A percentile compares a stretch with the other conserved stretches of the same genome.
Evolutionary conservation across 495 filamentous ascomycete genomes (phyloP).

Genomic region (Tetracladium marchalianum): DNA sequence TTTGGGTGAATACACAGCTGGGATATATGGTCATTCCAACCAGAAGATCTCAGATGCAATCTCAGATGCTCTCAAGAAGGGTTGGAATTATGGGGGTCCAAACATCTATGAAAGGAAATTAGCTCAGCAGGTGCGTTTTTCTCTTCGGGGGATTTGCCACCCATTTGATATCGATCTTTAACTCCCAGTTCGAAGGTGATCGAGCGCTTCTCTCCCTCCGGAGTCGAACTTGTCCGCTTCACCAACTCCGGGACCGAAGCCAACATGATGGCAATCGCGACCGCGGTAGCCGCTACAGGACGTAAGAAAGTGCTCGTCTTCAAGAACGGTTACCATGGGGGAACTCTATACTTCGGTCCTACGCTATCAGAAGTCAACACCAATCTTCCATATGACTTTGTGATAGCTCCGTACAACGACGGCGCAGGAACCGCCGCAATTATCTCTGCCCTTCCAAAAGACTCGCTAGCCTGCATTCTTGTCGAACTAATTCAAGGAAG

Average conservation of each 20-base stretch:
- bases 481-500: conserved; percentile 50
- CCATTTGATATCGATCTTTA: conserved; percentile 9
- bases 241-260: conserved; percentile 32
- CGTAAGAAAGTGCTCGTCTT: conserved; percentile 27
- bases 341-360: conserved; percentile 27
- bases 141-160: conserved; percentile 19
- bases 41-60: conserved; percentile 29
- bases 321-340: conserved; percentile 44
- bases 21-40: conserved; percentile 44
- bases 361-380: conserved; percentile 14
- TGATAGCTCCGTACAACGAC: conserved; percentile 43
- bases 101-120: conserved; percentile 24
- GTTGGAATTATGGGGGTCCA: conserved; percentile 25
- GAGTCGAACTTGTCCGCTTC: conserved; percentile 27
- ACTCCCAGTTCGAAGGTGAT: conserved; percentile 1
- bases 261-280: conserved; percentile 26
- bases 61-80: conserved; percentile 14
- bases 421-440: conserved; percentile 24
- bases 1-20: conserved; percentile 42
- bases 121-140: conserved; percentile 15
- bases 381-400: conserved; percentile 34
- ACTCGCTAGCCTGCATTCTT: conserved; percentile 42
- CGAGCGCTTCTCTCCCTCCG: conserved; percentile 7
- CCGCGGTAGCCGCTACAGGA: conserved; percentile 21
- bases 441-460: conserved; percentile 19